Evolutionary conservation across 163 green algal genomes (phyloP).

Genomic region (Smithsoniella earleae): DNA sequence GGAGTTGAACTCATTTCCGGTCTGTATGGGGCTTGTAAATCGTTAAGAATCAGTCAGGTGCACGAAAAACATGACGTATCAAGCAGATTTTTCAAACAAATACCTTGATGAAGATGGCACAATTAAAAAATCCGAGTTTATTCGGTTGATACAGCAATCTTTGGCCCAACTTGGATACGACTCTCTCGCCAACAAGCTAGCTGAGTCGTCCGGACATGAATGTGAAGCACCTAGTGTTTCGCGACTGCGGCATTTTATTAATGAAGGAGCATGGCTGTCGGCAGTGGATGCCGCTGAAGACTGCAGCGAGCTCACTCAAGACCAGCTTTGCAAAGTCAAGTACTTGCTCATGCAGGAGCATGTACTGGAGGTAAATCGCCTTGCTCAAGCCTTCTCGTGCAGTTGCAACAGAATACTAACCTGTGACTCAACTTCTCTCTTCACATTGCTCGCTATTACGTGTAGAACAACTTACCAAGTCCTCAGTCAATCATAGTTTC

Average conservation of each 20-base stretch:
- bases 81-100: background rate
- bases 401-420: too few relatives aligned
- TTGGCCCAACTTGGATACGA: constrained; percentile 2
- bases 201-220: background rate
- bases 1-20: too few relatives aligned
- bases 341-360: constrained; percentile 17
- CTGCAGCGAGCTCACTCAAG: background rate
- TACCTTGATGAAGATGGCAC: background rate
- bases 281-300: background rate
- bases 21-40: too few relatives aligned
- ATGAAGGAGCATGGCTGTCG: background rate
- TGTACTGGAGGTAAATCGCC: constrained; percentile 1
- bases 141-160: constrained; percentile 2
- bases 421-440: background rate
- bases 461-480: too few relatives aligned
- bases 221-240: constrained; percentile 16
- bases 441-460: too few relatives aligned
- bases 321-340: constrained; percentile 8
- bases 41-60: too few relatives aligned
- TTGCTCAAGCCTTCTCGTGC: background rate
- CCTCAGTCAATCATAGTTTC: background rate
- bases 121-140: constrained; percentile 1
- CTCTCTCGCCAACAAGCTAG: background rate
- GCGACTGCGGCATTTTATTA: background rate
- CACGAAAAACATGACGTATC: constrained; percentile 6